Base-by-base conservation (phyloP, 2,329 filamentous ascomycete species). In the Penicillium sp. region DNA sequence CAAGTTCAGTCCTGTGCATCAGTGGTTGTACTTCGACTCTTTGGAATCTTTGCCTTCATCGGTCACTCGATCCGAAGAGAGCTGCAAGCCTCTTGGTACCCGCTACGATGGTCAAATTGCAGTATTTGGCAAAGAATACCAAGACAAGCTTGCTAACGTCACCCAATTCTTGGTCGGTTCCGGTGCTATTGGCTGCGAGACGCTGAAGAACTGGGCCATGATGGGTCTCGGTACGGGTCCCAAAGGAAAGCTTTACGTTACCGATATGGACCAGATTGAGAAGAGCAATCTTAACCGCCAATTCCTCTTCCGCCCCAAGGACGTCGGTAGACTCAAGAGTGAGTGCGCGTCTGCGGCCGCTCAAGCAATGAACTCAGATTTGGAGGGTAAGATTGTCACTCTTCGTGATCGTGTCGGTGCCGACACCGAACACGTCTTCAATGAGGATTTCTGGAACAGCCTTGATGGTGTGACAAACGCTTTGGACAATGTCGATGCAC, bases 171-270 rank as follows among this genome's bases (percentile, higher is more conserved):
- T 99, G 53, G 94, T 99, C 55, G 94, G 94, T 64, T 91, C 94
- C 44, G 94, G 94, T 67, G 94, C 95, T 61, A 99, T 99, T 73
- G 94, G 94, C 43, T 99, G 94, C 70, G 94, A 99, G 72, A 99
- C 97, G 89, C 80, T 99, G 64, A 99, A 99, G 84, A 97, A 97
- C 75, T 99, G 94, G 92, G 93, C 95, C 35, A 95, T 99, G 92
- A 96, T 97, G 73, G 94, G 94, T 63, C 81, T 99, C 30, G 93
- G 88, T 42, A 90, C 89, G 43, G 94, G 94, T 4, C 90, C 91
- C 3, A 84, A 91, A 46, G 94, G 94, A 67, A 88, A 89, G 74
- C 95, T 99, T 68, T 90, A 80, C 56, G 89, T 99, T 47, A 97
- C 95, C 14, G 94, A 99, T 72, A 97, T 96, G 86, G 94, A 99